Evolutionary conservation across 192 early-diverging fungal genomes (phyloP), one percentile per base, ranked within the genome.

Genomic region (Umbelopsis vinacea): DNA sequence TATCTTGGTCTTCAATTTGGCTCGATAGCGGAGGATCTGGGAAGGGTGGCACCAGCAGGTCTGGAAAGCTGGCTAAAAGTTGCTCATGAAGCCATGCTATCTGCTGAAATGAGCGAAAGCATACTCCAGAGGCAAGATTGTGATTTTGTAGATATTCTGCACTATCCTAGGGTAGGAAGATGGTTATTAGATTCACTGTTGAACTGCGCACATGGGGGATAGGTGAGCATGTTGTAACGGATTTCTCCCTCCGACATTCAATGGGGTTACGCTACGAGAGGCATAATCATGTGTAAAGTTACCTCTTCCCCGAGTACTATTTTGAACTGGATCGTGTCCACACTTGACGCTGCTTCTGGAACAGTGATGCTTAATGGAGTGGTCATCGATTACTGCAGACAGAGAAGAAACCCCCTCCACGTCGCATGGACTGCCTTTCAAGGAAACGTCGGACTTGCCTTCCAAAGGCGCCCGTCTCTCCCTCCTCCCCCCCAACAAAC

Each of bases 261-360:
- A 37, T 38, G 21, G 47, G 40, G 17, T 47, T 15, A 38, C 5
- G 19, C 15, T 21, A 54, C 12, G 14, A 48, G 40, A 66, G 52
- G 14, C 35, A 72, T 35, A 3, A 23, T 70, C 6, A 14, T 12
- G n/a, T 29, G 2, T 15, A 33, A n/a, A 33, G 26, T 70, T 71
- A 79, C 82, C 22, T 72, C 60, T 6, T 71, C 66, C 45, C 70
- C 48, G 22, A 86, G 55, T 14, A 84, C 74, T 52, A 86, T 79
- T 74, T 86, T 86, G 72, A 86, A 84, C 22, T 83, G 83, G 47
- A 86, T 86, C 22, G 85, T 82, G 24, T 81, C 85, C 23, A 79
- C 77, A 46, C 83, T 76, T 38, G 85, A 82, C 23, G 85, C 85
- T 37, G 85, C 85, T 46, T 86, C 85, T 0, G 85, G 85, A 37